A percentile compares a stretch with the other conserved stretches of the same genome.
Evolutionary conservation across 306 rosid species (phyloP).

Genomic region (Dryas octopetala): DNA sequence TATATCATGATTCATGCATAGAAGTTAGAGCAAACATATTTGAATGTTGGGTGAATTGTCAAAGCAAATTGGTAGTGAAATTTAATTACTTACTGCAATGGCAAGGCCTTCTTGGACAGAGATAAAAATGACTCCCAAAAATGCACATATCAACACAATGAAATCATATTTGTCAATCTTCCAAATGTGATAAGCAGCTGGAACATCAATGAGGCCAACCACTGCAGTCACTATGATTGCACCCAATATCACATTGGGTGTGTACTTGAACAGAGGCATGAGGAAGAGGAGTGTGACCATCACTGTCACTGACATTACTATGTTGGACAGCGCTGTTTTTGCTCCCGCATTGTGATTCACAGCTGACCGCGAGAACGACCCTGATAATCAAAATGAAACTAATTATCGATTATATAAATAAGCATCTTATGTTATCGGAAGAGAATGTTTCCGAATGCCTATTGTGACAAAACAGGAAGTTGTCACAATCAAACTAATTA

Average conservation of each 20-base stretch:
- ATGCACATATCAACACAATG: slow-evolving; percentile 68
- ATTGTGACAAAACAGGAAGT: too few relatives aligned
- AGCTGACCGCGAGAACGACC: slow-evolving; percentile 90
- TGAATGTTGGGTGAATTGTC: too few relatives aligned
- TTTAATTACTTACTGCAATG: slow-evolving; percentile 56
- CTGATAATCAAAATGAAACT: slow-evolving; percentile 39
- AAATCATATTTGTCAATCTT: slow-evolving; percentile 88
- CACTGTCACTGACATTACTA: slow-evolving; percentile 87
- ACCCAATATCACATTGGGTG: slow-evolving; percentile 85
- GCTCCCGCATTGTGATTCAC: slow-evolving; percentile 95
- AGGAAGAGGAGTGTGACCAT: slow-evolving; percentile 91
- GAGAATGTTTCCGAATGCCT: too few relatives aligned
- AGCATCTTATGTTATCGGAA: too few relatives aligned
- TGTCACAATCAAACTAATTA: background rate
- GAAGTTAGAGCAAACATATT: too few relatives aligned
- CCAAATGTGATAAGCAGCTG: slow-evolving; percentile 75
- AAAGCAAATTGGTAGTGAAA: too few relatives aligned
- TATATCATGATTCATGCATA: background rate
- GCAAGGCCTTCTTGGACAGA: slow-evolving; percentile 90
- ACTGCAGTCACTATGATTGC: slow-evolving; percentile 94
- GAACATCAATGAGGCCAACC: slow-evolving; percentile 79
- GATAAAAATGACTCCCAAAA: slow-evolving; percentile 77
- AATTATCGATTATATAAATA: too few relatives aligned
- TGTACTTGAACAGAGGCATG: slow-evolving; percentile 90
- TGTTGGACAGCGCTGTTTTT: slow-evolving; percentile 79